These are phyloP conservation scores for Beverwykella pulmonaria DNA, from an alignment of 495 filamentous ascomycete genomes.

Conservation along the genomic window DNA sequence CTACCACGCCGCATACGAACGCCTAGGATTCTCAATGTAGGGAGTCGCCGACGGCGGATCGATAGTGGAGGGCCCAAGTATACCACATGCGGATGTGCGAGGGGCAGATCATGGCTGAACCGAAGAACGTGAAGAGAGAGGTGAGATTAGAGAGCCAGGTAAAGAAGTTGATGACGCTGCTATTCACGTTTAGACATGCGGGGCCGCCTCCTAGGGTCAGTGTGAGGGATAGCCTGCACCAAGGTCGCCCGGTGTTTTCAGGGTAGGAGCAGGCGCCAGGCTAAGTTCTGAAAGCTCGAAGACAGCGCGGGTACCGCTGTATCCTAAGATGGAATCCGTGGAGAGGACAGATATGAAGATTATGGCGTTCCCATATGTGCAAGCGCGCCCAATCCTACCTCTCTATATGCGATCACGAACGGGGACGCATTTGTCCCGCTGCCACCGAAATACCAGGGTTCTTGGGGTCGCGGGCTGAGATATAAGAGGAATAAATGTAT, in stretches of 20 bases:
- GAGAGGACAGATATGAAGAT: slow-evolving; percentile 40
- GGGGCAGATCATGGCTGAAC: slow-evolving; percentile 42
- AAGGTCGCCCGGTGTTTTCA: slow-evolving; percentile 34
- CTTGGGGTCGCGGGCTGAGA: slow-evolving; percentile 33
- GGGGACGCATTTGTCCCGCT: slow-evolving; percentile 36
- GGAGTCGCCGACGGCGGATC: slow-evolving; percentile 5
- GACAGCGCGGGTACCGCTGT: slow-evolving; percentile 28
- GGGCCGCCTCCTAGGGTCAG: slow-evolving; percentile 36
- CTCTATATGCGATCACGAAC: slow-evolving; percentile 39
- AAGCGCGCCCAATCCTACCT: slow-evolving; percentile 33
- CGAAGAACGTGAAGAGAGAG: slow-evolving; percentile 40
- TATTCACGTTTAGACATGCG: slow-evolving; percentile 40
- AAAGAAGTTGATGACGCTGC: slow-evolving; percentile 32
- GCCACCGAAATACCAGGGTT: slow-evolving; percentile 37
- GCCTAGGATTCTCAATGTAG: slow-evolving; percentile 43
- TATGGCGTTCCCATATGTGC: slow-evolving; percentile 40
- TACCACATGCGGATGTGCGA: slow-evolving; percentile 41
- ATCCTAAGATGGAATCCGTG: slow-evolving; percentile 33
- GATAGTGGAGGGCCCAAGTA: slow-evolving; percentile 39
- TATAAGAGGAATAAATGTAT: slow-evolving; percentile 39
- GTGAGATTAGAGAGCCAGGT: slow-evolving; percentile 39
- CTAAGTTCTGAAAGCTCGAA: slow-evolving; percentile 39
- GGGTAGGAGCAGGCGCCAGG: slow-evolving; percentile 34
- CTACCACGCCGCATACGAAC: slow-evolving; percentile 37
- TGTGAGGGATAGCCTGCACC: slow-evolving; percentile 31